phyloP scores from a whole-genome alignment of 2,329 filamentous ascomycete genomes.

The Lizonia empirigonia region DNA sequence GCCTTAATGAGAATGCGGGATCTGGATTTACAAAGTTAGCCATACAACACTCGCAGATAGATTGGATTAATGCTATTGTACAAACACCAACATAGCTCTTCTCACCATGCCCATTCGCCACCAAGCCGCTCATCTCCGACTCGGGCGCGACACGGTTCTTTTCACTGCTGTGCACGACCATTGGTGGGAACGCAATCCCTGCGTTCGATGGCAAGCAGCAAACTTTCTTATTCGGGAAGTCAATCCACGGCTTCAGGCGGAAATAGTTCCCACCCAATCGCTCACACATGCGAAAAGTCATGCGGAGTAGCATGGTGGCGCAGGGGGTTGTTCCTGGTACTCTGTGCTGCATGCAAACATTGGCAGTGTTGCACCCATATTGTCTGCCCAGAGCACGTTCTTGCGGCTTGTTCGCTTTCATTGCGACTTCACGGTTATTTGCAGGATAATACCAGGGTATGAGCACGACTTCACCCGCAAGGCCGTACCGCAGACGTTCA shows the following conservation, averaged over 20 bases:
- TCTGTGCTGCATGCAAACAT: too few relatives aligned
- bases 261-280: slow-evolving; percentile 16
- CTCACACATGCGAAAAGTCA: background rate
- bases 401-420: too few relatives aligned
- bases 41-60: too few relatives aligned
- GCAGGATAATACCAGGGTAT: too few relatives aligned
- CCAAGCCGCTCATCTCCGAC: background rate
- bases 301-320: background rate
- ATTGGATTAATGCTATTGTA: too few relatives aligned
- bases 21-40: too few relatives aligned
- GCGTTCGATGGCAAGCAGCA: slow-evolving; percentile 16
- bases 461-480: background rate
- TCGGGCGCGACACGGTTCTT: background rate
- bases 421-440: too few relatives aligned
- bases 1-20: too few relatives aligned
- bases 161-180: background rate
- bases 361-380: too few relatives aligned
- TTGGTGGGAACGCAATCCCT: slow-evolving; percentile 15
- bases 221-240: slow-evolving; percentile 14
- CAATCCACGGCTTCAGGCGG: slow-evolving; percentile 4
- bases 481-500: background rate
- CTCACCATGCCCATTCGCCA: too few relatives aligned
- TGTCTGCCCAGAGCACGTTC: too few relatives aligned
- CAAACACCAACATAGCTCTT: too few relatives aligned
- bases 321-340: background rate